Evolutionary conservation across 2,329 filamentous ascomycete species (phyloP).

Genomic region (Delphinella strobiligena): DNA sequence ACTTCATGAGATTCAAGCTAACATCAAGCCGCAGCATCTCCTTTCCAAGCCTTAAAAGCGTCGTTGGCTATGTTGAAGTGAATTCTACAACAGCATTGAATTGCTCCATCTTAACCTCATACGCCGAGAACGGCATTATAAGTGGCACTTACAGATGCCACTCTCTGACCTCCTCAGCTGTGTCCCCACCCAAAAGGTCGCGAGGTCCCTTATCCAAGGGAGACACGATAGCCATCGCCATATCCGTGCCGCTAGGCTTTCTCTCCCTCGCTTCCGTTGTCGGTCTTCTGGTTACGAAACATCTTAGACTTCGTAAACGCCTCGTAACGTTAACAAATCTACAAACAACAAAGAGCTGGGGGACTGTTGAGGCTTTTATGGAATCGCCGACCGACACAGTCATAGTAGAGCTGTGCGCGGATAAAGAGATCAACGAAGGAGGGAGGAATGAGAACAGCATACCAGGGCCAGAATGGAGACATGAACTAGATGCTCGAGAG

Average conservation of each 20-base stretch:
- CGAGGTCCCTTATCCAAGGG: too few species aligned
- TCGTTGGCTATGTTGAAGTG: not conserved
- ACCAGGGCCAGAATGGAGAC: not conserved
- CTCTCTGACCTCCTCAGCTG: too few species aligned
- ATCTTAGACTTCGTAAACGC: too few species aligned
- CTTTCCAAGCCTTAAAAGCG: not conserved
- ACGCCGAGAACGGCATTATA: not conserved
- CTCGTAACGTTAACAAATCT: not conserved
- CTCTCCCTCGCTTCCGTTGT: too few species aligned
- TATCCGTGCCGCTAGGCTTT: too few species aligned
- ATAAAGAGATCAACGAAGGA: not conserved
- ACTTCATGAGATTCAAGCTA: too few species aligned
- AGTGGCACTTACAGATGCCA: not conserved
- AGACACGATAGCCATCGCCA: too few species aligned
- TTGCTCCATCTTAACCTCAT: not conserved
- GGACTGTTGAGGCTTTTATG: not conserved
- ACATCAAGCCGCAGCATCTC: not conserved
- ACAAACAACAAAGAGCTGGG: not conserved
- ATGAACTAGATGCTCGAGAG: not conserved
- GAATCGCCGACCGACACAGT: not conserved
- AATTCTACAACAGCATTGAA: not conserved
- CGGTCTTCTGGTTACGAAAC: too few species aligned
- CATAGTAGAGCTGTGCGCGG: not conserved
- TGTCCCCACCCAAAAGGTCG: too few species aligned
- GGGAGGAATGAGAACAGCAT: not conserved